These are phyloP conservation scores for Exophiala alcalophila DNA, from an alignment of 2,329 filamentous ascomycete species.

Conservation along the genomic window DNA sequence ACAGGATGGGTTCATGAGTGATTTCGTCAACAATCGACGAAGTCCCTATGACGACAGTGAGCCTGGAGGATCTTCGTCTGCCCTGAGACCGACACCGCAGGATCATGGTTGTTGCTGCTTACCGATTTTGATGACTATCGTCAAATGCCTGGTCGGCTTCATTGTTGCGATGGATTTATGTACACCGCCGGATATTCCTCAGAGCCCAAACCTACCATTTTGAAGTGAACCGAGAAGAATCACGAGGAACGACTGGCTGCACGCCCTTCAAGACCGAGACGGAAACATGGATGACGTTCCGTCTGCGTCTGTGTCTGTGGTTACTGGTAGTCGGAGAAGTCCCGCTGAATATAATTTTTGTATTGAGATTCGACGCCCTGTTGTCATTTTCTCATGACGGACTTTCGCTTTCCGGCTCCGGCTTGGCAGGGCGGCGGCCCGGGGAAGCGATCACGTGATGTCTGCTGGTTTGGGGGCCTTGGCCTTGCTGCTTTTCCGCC, in stretches of 20 bases:
- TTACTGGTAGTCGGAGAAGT: no score
- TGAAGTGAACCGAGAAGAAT: conserved; percentile 1
- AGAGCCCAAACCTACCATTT: conserved; percentile 12
- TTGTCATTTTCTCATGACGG: no score
- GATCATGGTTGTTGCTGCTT: conserved; percentile 30
- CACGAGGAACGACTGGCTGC: background rate
- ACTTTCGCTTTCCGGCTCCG: no score
- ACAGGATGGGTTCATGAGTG: conserved; percentile 88
- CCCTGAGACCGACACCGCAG: background rate
- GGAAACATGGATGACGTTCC: no score
- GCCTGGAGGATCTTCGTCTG: conserved; percentile 13
- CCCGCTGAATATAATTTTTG: no score
- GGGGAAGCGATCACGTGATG: no score
- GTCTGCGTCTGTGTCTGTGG: no score
- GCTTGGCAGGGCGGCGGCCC: no score
- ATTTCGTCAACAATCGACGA: conserved; percentile 98
- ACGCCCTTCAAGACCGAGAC: conserved; percentile 9
- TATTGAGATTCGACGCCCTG: no score
- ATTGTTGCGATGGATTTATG: conserved; percentile 44
- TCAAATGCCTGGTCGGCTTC: conserved; percentile 65
- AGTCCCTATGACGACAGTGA: conserved; percentile 62
- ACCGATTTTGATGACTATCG: conserved; percentile 87
- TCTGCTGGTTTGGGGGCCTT: no score
- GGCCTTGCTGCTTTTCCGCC: no score
- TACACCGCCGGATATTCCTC: conserved; percentile 9